These are phyloP conservation scores for Stenogyne calaminthoides DNA, from an alignment of 305 asterid genomes.

Conservation along the genomic window DNA sequence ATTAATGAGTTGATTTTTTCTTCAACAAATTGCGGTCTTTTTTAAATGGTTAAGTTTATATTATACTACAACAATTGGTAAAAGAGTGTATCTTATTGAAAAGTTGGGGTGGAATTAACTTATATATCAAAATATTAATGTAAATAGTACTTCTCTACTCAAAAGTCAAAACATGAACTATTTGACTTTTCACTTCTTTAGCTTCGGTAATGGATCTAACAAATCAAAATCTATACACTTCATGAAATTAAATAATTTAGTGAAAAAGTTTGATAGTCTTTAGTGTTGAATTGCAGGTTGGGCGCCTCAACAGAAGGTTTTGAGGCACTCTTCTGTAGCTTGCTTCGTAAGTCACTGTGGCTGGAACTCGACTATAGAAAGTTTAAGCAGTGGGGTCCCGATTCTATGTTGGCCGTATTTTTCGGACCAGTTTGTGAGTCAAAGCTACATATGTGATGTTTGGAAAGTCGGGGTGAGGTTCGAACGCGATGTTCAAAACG, in stretches of 20 bases:
- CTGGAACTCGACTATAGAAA: slow-evolving; percentile 49
- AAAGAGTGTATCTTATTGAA: too few species aligned
- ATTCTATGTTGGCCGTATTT: slow-evolving; percentile 47
- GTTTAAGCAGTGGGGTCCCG: slow-evolving; percentile 42
- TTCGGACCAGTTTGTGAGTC: slow-evolving; percentile 41
- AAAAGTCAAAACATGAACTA: too few species aligned
- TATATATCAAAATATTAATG: too few species aligned
- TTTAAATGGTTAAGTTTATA: too few species aligned
- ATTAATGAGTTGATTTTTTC: too few species aligned
- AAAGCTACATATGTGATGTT: slow-evolving; percentile 44
- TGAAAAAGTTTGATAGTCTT: neutral
- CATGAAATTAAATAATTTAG: neutral
- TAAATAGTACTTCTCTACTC: too few species aligned
- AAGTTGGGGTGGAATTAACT: too few species aligned
- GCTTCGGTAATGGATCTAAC: too few species aligned
- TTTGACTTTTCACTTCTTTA: too few species aligned
- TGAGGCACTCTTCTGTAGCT: slow-evolving; percentile 43
- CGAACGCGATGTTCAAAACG: slow-evolving; percentile 10
- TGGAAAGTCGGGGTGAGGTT: slow-evolving; percentile 41
- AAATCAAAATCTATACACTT: too few species aligned
- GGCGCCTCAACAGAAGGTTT: slow-evolving; percentile 48
- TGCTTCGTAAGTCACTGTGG: slow-evolving; percentile 53
- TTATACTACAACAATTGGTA: too few species aligned
- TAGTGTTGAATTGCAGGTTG: neutral
- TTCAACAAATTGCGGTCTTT: too few species aligned